Conservation (phyloP, 805 yeast genomes). For the Metschnikowia shivogae region DNA sequence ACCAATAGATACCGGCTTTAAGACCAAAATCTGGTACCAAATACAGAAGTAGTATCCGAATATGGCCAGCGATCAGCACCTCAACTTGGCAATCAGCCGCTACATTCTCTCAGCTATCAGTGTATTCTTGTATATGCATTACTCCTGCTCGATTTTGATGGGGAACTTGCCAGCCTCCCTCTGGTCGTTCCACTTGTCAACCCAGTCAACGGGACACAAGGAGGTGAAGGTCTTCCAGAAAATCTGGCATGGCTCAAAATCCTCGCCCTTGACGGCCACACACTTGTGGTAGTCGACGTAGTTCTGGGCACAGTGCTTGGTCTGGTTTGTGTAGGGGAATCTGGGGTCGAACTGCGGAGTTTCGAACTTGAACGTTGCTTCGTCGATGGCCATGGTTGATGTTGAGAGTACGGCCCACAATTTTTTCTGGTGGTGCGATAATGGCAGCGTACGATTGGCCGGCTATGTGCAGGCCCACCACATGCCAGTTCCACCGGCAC, state of each 20-base stretch:
- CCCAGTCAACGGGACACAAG: conserved; percentile 81
- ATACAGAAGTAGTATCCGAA: too few relatives aligned
- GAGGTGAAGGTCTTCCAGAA: conserved; percentile 89
- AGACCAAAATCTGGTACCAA: too few relatives aligned
- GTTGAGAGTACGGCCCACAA: neutral
- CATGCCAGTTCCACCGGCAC: too few relatives aligned
- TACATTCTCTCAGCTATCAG: neutral
- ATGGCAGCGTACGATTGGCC: conserved; percentile 22
- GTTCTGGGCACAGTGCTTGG: conserved; percentile 97
- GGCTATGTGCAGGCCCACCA: conserved; percentile 8
- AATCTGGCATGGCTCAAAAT: conserved; percentile 94
- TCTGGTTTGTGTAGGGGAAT: conserved; percentile 94
- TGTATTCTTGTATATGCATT: conserved; percentile 5
- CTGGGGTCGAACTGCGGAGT: conserved; percentile 37
- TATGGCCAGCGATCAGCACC: too few relatives aligned
- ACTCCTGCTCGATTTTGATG: conserved; percentile 27
- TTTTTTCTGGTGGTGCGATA: conserved; percentile 14
- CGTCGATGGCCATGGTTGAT: conserved; percentile 32
- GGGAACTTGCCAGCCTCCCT: conserved; percentile 55
- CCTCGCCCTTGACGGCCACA: conserved; percentile 95
- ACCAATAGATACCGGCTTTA: too few relatives aligned
- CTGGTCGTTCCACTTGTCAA: conserved; percentile 85
- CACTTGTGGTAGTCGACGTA: conserved; percentile 98
- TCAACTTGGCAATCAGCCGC: too few relatives aligned
- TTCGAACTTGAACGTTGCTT: conserved; percentile 39